A percentile compares a stretch with the other conserved stretches of the same genome.
These are phyloP conservation scores for Colletotrichum magnum DNA, from an alignment of 2,329 filamentous ascomycete species.

Conservation along the genomic window DNA sequence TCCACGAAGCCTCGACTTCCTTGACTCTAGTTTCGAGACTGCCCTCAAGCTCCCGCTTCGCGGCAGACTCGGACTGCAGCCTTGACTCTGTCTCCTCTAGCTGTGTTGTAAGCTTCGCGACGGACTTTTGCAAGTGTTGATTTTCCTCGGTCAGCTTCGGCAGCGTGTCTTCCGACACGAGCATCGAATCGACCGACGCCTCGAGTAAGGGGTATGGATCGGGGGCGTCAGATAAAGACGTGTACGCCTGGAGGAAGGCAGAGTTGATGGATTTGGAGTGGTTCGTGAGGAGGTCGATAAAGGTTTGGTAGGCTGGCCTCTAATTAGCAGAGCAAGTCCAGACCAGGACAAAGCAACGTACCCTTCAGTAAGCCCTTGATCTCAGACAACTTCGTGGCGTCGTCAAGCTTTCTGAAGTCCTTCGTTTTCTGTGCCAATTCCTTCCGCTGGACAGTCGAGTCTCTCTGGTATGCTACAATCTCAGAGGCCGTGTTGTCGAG, in stretches of 20 bases:
- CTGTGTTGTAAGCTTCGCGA: slow-evolving; percentile 82
- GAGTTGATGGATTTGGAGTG: slow-evolving; percentile 96
- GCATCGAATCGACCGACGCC: slow-evolving; percentile 93
- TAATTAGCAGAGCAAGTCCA: not conserved
- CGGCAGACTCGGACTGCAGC: slow-evolving; percentile 82
- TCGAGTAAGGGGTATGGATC: slow-evolving; percentile 97
- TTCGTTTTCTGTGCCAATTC: slow-evolving; percentile 99
- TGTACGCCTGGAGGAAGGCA: slow-evolving; percentile 93
- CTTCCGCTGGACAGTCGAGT: slow-evolving; percentile 96
- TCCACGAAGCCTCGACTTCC: slow-evolving; percentile 92
- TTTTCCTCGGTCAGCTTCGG: slow-evolving; percentile 93
- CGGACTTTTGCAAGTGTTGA: slow-evolving; percentile 84
- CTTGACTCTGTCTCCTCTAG: slow-evolving; percentile 86
- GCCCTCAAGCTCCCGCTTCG: slow-evolving; percentile 82
- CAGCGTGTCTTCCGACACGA: slow-evolving; percentile 91
- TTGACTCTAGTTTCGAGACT: slow-evolving; percentile 85
- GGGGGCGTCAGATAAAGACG: slow-evolving; percentile 92
- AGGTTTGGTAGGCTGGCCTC: slow-evolving; percentile 87
- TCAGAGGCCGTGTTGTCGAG: slow-evolving; percentile 96
- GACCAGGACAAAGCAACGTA: not conserved
- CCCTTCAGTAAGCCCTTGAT: slow-evolving; percentile 92
- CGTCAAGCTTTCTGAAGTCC: slow-evolving; percentile 94
- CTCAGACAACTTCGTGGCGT: slow-evolving; percentile 87
- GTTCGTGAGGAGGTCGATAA: slow-evolving; percentile 96
- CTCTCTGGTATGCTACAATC: slow-evolving; percentile 91